Evolutionary conservation across 225 moss, liverwort and hornwort species (phyloP), one percentile per base, ranked within the genome.

Genomic region (Asterella californica): DNA sequence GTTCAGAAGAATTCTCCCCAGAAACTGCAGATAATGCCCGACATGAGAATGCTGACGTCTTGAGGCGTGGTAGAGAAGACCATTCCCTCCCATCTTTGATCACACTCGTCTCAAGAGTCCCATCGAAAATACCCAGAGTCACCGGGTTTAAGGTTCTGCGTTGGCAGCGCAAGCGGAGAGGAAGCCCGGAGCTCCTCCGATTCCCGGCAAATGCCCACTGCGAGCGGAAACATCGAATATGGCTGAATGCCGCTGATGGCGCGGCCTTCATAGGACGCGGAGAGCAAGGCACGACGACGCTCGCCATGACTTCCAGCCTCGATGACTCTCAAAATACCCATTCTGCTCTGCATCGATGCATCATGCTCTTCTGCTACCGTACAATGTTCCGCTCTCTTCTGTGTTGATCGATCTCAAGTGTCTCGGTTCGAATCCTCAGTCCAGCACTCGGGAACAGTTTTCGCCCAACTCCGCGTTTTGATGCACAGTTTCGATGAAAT

Each of bases 1-100:
- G 34, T 10, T 62, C 61, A 0, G 77, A 11, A 9, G 62, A 47
- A 65, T 64, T 64, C 60, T 48, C 47, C 25, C 42, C 77, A 47
- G 63, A 63, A 62, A 77, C 22, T 8, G 47, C 17, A 29, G 75
- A 57, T n/a, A n/a, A n/a, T 37, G 75, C 55, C 36, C 75, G 75
- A 32, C 57, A 76, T 0, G 33, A 9, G 33, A 59, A 32, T 34
- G 10, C 75, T 14, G 38, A 0, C 15, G 24, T 45, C 48, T 29
- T 15, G 14, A 11, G 9, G 45, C 27, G 3, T 0, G 6, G 25
- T 25, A 6, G 29, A 36, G 34, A 30, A 36, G 4, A 7, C 62
- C 72, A 72, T 48, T 49, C 25, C 34, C 15, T 36, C 36, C 17
- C 5, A 59, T 30, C 36, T 37, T 9, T 4, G 36, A 36, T 59